Percentiles rank a stretch among this genome's conserved stretches.
Evolutionary conservation across 2,329 filamentous ascomycete genomes (phyloP).

Genomic region (Cadophora sp.): DNA sequence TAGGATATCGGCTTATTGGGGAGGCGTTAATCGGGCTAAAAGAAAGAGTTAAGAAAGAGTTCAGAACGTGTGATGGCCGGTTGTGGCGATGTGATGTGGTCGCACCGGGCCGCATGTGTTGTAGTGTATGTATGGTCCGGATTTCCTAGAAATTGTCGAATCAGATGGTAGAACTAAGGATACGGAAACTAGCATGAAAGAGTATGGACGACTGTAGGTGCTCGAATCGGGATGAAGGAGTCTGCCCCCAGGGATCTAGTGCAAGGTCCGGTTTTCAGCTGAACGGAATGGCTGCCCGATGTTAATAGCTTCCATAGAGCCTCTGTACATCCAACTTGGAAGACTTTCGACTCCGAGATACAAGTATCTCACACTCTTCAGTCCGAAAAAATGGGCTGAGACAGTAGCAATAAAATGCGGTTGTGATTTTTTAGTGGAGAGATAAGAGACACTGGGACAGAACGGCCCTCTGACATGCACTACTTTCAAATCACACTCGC

Average conservation of each 20-base stretch:
- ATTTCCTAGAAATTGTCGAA: not conserved
- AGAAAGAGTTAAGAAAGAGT: not conserved
- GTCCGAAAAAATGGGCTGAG: not conserved
- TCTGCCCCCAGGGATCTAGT: slow-evolving; percentile 8
- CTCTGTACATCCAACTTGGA: not conserved
- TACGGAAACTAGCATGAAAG: slow-evolving; percentile 3
- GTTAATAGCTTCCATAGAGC: not conserved
- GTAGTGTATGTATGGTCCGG: not conserved
- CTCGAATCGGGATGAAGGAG: slow-evolving; percentile 10
- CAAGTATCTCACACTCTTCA: not conserved
- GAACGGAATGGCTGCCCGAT: slow-evolving; percentile 7
- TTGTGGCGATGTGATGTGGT: slow-evolving; percentile 13
- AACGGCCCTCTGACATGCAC: not conserved
- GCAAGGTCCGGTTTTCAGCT: not conserved
- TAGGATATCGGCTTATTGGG: not conserved
- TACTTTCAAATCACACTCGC: not conserved
- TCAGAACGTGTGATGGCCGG: not conserved
- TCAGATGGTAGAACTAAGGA: not conserved
- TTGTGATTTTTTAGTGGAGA: not conserved
- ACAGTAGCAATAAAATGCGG: not conserved
- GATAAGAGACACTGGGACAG: not conserved
- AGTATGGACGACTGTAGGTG: not conserved
- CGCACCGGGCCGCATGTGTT: not conserved
- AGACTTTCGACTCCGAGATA: not conserved
- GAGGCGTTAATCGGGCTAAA: not conserved